phyloP scores from a whole-genome alignment of 345 rosid genomes.

The Salix koriyanagi region DNA sequence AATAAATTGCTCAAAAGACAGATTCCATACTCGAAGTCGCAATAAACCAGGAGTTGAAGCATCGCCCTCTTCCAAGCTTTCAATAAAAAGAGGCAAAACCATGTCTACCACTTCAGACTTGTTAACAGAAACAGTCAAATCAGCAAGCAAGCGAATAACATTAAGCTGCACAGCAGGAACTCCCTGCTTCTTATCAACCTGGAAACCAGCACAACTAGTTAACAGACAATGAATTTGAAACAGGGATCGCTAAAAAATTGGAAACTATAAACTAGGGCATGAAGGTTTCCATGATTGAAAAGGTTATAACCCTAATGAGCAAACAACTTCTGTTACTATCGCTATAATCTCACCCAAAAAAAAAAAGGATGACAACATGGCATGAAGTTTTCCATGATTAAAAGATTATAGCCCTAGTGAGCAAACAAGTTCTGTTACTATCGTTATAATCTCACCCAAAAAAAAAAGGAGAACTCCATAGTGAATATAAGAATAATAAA shows the following conservation, averaged over 20 bases:
- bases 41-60: constrained; percentile 83
- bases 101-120: constrained; percentile 96
- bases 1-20: constrained; percentile 28
- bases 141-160: constrained; percentile 85
- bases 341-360: not conserved
- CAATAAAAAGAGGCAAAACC: constrained; percentile 95
- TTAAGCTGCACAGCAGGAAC: constrained; percentile 84
- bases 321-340: not conserved
- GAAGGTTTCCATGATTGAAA: constrained; percentile 1
- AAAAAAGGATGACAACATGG: not conserved
- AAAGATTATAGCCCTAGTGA: constrained; percentile 7
- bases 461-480: not conserved
- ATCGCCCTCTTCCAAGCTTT: constrained; percentile 98
- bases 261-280: not conserved
- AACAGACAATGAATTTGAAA: constrained; percentile 1
- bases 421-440: not conserved
- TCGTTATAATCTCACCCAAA: not conserved
- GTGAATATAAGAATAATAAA: not conserved
- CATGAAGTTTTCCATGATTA: not conserved
- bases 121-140: constrained; percentile 80
- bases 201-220: constrained; percentile 26
- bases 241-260: not conserved
- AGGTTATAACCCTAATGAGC: constrained; percentile 2
- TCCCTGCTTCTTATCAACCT: constrained; percentile 75
- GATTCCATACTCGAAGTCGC: constrained; percentile 75